Evolutionary conservation across 345 rosid genomes (phyloP), one percentile per base, ranked within the genome.

Genomic region (Trapa incisa): DNA sequence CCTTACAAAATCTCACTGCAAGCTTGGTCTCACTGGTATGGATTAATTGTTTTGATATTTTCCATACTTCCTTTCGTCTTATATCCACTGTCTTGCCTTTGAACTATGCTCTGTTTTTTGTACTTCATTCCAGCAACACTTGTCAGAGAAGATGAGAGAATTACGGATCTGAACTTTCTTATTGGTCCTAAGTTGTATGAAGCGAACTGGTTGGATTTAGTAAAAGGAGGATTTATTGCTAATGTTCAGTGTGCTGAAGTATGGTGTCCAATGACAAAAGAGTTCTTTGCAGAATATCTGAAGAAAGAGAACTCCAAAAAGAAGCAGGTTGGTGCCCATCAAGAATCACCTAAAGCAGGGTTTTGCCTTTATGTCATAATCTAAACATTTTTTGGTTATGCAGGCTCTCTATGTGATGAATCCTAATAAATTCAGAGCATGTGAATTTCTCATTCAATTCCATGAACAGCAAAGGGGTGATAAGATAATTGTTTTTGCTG

Each of bases 181-280:
- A 94, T 94, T 67, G 99, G 99, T 61, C 97, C 99, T 50, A 94
- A 94, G 79, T 76, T 91, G 71, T 89, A 94, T 75, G 99, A 94
- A 85, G 99, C 97, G 61, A 94, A 94, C 75, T 91, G 97, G 99
- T 78, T 94, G 81, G 99, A 94, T 87, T 81, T 94, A 32, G 99
- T 91, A 41, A 91, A 86, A 80, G 97, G 96, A 66, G 97, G 97
- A 48, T 94, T 87, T 75, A 94, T 91, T 66, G 99, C 97, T 57
- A 94, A 94, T 86, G 99, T 94, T 14, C 97, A 87, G 73, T 94
- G 99, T 73, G 97, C 97, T 65, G 99, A 94, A 83, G 99, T 91
- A 39, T 91, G 99, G 99, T 94, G 96, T 78, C 99, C 97, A 29
- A 94, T 91, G 99, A 91, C 96, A 1, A 91, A 87, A 75, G 99